phyloP scores from a whole-genome alignment of 179 eudicot genomes.

The Patellifolia procumbens region DNA sequence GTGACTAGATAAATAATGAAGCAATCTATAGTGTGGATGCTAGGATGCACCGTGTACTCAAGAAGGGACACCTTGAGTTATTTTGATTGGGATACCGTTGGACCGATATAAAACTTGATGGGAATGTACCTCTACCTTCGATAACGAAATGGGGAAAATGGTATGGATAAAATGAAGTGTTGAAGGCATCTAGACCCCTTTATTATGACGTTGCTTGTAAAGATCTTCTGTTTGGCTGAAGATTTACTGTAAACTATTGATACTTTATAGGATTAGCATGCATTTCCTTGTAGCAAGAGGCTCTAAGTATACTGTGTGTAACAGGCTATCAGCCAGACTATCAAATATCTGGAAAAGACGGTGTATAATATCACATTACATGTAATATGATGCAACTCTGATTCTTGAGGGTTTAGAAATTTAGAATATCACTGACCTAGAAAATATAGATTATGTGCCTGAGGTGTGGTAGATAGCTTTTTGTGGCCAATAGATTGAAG shows the following conservation, averaged over 20 bases:
- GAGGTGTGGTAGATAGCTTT: background rate
- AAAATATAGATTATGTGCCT: background rate
- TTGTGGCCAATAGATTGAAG: background rate
- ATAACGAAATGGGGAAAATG: background rate
- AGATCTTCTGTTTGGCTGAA: background rate
- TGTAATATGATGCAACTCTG: background rate
- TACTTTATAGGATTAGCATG: too few relatives aligned
- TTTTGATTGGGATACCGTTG: background rate
- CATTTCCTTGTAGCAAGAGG: too few relatives aligned
- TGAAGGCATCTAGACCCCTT: background rate
- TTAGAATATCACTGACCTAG: background rate
- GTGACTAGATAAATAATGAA: background rate
- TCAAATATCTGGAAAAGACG: background rate
- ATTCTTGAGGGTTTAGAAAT: background rate
- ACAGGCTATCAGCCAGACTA: background rate
- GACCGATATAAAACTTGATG: background rate
- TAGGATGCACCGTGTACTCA: background rate
- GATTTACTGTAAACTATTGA: background rate
- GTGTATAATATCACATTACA: background rate
- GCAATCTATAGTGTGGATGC: background rate
- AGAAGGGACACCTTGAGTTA: background rate
- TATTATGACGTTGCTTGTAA: background rate
- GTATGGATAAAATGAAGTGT: background rate
- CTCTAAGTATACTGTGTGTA: background rate
- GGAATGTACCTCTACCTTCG: background rate